Conservation (phyloP, 305 asterid genomes). For the Stenogyne calaminthoides region DNA sequence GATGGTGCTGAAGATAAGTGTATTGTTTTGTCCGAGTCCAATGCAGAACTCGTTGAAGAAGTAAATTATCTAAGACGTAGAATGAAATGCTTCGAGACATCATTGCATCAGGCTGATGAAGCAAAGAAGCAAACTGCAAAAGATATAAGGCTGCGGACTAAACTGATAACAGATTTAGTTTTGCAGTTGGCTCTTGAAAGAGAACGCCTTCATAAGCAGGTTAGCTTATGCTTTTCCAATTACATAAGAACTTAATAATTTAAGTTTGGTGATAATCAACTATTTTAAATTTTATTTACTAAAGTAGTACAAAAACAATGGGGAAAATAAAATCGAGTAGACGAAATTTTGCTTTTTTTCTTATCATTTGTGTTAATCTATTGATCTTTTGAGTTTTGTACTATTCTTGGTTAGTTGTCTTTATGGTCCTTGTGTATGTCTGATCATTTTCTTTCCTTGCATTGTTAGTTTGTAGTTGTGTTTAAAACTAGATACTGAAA, state of each 20-base stretch:
- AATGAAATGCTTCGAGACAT: constrained; percentile 57
- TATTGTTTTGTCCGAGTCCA: constrained; percentile 72
- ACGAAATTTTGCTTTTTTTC: not conserved
- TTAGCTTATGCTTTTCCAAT: constrained; percentile 23
- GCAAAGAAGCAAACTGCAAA: constrained; percentile 69
- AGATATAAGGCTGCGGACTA: constrained; percentile 59
- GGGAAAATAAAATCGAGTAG: not conserved
- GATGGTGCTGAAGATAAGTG: constrained; percentile 89
- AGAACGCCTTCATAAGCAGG: constrained; percentile 92
- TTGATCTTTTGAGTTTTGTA: not conserved
- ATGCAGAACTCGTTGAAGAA: constrained; percentile 65
- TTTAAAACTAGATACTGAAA: not conserved
- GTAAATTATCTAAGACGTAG: constrained; percentile 53
- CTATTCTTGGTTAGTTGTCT: not conserved
- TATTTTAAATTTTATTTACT: not conserved
- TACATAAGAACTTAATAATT: not conserved
- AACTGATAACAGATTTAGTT: constrained; percentile 70
- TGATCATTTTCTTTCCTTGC: not conserved
- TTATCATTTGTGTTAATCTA: not conserved
- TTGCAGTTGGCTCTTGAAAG: constrained; percentile 85
- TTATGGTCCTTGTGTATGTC: not conserved
- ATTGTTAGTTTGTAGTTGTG: not conserved
- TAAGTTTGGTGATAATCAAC: not conserved
- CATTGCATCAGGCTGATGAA: constrained; percentile 73
- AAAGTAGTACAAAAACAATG: not conserved